These are phyloP conservation scores for Hordeum marinum DNA, from an alignment of 176 grass and related monocot species.

Conservation along the genomic window DNA sequence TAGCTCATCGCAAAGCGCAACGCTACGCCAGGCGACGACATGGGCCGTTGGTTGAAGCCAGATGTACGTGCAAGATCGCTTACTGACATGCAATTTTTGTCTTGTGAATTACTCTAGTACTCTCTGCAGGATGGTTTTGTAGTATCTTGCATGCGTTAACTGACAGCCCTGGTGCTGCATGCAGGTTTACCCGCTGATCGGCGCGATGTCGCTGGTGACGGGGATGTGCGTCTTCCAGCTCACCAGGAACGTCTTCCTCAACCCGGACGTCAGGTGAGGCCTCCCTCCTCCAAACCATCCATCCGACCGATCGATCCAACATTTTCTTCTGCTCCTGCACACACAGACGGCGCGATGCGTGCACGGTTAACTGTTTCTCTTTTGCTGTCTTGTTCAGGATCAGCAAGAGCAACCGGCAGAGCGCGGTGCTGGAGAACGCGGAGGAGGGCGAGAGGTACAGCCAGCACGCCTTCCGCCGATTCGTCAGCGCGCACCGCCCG, in stretches of 20 bases:
- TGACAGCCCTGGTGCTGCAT: not conserved
- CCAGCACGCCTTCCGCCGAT: conserved; percentile 64
- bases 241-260: conserved; percentile 55
- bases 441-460: conserved; percentile 66
- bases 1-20: not conserved
- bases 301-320: not conserved
- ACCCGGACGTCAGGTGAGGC: conserved; percentile 65
- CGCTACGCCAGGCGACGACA: not conserved
- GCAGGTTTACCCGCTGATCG: conserved; percentile 86
- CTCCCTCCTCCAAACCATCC: not conserved
- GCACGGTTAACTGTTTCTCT: not conserved
- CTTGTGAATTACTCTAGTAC: not conserved
- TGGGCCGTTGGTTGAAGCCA: conserved; percentile 41
- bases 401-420: conserved; percentile 51
- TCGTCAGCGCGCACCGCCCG: conserved; percentile 46
- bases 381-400: conserved; percentile 9
- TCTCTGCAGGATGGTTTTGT: not conserved
- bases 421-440: conserved; percentile 59
- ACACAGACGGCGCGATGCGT: too few relatives aligned
- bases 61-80: conserved; percentile 1
- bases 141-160: not conserved
- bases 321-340: too few relatives aligned
- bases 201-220: conserved; percentile 67
- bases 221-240: conserved; percentile 80
- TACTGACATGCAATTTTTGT: not conserved